phyloP scores from a whole-genome alignment of 176 grass and related monocot genomes.

The Oryza longistaminata region DNA sequence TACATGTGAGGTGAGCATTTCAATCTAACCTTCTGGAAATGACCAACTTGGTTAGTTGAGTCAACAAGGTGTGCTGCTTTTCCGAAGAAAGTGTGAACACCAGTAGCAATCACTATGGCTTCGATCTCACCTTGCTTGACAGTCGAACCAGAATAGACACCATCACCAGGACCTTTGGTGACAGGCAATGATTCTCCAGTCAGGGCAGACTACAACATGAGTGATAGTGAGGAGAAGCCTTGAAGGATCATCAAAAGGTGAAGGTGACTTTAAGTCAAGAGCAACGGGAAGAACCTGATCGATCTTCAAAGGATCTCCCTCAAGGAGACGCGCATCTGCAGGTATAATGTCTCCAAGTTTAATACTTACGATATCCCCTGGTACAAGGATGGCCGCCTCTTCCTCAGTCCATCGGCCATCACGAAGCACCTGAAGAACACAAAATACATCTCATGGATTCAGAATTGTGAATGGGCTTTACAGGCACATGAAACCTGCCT shows the following conservation, averaged over 20 bases:
- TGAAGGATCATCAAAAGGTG: not conserved
- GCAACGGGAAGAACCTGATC: constrained; percentile 58
- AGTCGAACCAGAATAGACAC: constrained; percentile 81
- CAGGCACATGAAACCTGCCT: not conserved
- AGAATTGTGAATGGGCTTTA: not conserved
- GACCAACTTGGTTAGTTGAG: constrained; percentile 80
- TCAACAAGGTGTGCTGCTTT: constrained; percentile 86
- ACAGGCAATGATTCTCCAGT: constrained; percentile 74
- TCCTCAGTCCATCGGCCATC: constrained; percentile 65
- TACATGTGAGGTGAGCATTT: not conserved
- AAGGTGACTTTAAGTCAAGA: not conserved
- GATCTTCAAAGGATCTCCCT: constrained; percentile 82
- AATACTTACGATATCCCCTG: constrained; percentile 69
- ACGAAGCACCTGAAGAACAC: constrained; percentile 47
- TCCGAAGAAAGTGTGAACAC: constrained; percentile 85
- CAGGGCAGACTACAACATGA: constrained; percentile 54
- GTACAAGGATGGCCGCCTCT: constrained; percentile 69
- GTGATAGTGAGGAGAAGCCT: not conserved
- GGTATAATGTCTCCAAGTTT: constrained; percentile 80
- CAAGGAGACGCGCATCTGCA: constrained; percentile 77
- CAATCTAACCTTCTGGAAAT: constrained; percentile 71
- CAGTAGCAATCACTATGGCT: constrained; percentile 74
- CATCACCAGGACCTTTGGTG: constrained; percentile 71
- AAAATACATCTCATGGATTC: not conserved
- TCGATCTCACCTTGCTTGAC: constrained; percentile 78